Evolutionary conservation across 2,329 filamentous ascomycete species (phyloP), one percentile per base, ranked within the genome.

Genomic region (Ophiostoma quercus): DNA sequence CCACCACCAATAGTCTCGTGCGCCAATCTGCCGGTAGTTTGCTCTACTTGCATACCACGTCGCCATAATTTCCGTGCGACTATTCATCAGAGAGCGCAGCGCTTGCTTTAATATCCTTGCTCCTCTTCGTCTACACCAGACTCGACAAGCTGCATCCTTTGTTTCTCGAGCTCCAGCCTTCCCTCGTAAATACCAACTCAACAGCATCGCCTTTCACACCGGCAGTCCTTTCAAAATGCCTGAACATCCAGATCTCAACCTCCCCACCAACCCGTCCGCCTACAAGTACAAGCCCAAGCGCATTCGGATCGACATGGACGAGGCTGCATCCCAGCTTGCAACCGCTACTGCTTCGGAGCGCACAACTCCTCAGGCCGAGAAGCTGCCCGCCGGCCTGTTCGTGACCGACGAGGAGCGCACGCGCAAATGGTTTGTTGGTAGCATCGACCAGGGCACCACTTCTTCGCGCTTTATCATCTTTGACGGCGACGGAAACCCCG

Each of bases 401-500:
- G 75, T 76, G 68, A 80, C 78, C 1, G 75, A 75, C 19, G 76
- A 77, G 16, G 77, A 79, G 71, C 73, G 74, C 60, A 70, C 73
- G 66, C 72, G 76, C 66, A 74, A 89, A 70, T 86, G 73, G 86
- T 96, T 92, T 76, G 89, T 96, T 72, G 93, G 92, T 71, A 92
- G 91, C 74, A 94, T 97, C 77, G 93, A 97, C 77, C 92, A 96
- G 76, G 93, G 93, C 71, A 97, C 93, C 14, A 97, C 93, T 41
- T 94, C 91, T 71, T 92, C 92, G 43, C 87, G 93, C 51, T 97
- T 97, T 80, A 86, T 97, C 75, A 94, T 97, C 77, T 97, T 97
- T 81, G 89, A 96, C 79, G 88, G 87, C 73, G 81, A 86, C 60
- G 92, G 93, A 69, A 88, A 90, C 71, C 91, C 91, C 3, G 86